These are phyloP conservation scores for Parastagonospora avenae DNA, from an alignment of 2,329 filamentous ascomycete species.

Conservation along the genomic window DNA sequence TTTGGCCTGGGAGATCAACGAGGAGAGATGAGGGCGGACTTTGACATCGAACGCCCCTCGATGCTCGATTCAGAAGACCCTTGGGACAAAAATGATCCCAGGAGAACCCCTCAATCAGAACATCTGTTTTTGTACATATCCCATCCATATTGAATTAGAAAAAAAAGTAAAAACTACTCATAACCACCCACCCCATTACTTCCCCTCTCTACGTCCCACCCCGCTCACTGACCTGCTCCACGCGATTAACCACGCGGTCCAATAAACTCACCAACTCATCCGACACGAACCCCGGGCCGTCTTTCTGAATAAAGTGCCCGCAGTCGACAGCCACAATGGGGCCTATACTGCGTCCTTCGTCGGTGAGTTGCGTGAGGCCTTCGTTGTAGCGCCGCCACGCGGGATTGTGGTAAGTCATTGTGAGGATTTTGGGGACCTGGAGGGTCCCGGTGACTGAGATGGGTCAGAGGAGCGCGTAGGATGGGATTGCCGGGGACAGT, in stretches of 20 bases:
- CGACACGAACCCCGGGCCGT: slow-evolving; percentile 53
- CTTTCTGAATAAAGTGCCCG: slow-evolving; percentile 62
- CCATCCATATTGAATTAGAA: neutral
- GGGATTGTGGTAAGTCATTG: slow-evolving; percentile 59
- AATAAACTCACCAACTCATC: slow-evolving; percentile 40
- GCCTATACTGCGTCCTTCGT: slow-evolving; percentile 47
- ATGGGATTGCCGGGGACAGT: neutral
- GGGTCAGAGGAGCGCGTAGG: neutral
- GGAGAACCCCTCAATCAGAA: neutral
- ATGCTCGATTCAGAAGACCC: neutral
- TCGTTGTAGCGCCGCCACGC: slow-evolving; percentile 62
- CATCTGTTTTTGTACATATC: slow-evolving; percentile 2
- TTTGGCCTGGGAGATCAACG: neutral
- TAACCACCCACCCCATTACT: neutral
- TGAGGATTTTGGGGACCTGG: slow-evolving; percentile 45
- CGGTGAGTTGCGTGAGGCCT: slow-evolving; percentile 54
- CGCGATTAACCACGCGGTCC: slow-evolving; percentile 43
- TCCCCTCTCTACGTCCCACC: slow-evolving; percentile 1
- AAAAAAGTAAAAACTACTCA: neutral
- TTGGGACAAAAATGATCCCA: neutral
- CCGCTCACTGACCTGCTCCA: slow-evolving; percentile 40
- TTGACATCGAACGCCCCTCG: neutral
- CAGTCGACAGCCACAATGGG: slow-evolving; percentile 55
- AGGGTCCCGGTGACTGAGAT: slow-evolving; percentile 28
- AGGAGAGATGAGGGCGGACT: neutral